Base-by-base conservation (phyloP, 495 filamentous ascomycete species). In the Neurospora tetrasperma region DNA sequence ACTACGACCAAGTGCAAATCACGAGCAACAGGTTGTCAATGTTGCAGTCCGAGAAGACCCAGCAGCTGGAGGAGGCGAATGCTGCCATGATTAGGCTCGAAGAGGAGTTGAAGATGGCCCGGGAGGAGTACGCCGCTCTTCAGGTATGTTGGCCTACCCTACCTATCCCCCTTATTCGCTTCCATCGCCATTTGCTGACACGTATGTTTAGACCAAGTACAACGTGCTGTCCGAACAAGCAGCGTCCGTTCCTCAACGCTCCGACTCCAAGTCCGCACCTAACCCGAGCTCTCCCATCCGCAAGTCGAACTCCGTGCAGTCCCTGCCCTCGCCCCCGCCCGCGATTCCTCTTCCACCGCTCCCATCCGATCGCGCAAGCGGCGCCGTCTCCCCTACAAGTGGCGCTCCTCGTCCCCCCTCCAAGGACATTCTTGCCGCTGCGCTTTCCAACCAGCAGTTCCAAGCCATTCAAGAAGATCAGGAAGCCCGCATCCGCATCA, bases 341-440 rank as follows among this genome's bases (percentile, higher is more conserved):
- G 91, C 91, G 10, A 96, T 98, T 71, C 96, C 96, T n/a, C 90
- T 97, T 0, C 97, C 96, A 70, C 95, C 96, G 59, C 88, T 98
- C 16, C 96, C 95, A 5, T 77, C 81, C 80, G 74, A 83, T n/a
- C 78, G 83, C 72, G 78, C 82, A 39, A 77, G 78, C 44, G 79
- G 78, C 66, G 74, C 79, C 71, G 78, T 83, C 48, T 84, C 86
- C 20, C 79, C 84, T 38, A 85, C 84, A 42, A 66, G 31, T 66
- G 54, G 54, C 14, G 27, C 54, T 35, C 83, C 84, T 62, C 90
- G 93, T 8, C 93, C 93, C 72, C 85, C 89, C 18, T 94, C 91
- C 84, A 96, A 95, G 76, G 94, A 98, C 76, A 86, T 95, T 72
- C 89, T 88, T 69, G 85, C 86, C 69, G 69, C 69, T 42, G 85